Percentiles rank a stretch among this genome's conserved stretches.
phyloP scores from a whole-genome alignment of 805 yeast species.

The Clavispora carvajalis region DNA sequence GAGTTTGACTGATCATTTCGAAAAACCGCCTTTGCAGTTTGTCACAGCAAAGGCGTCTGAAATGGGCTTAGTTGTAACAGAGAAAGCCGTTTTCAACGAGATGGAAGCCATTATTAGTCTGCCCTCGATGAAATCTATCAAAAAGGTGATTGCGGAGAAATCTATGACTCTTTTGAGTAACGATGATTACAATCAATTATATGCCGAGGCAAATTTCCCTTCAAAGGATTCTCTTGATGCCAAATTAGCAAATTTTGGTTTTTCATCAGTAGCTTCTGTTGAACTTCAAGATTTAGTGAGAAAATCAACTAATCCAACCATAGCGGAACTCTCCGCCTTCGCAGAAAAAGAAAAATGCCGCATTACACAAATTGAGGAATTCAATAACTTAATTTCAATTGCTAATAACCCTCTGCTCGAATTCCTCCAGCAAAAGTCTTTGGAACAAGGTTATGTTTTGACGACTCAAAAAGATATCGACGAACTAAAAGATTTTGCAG shows the following conservation, averaged over 20 bases:
- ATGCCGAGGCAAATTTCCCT: constrained; percentile 1
- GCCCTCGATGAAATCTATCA: neutral
- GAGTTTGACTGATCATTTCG: neutral
- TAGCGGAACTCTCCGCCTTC: constrained; percentile 6
- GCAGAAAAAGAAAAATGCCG: constrained; percentile 2
- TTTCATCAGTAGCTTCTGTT: neutral
- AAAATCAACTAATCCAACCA: constrained; percentile 13
- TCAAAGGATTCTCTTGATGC: neutral
- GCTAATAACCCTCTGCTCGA: constrained; percentile 16
- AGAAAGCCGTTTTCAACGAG: neutral
- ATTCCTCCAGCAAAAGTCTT: constrained; percentile 13
- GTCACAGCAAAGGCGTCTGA: neutral
- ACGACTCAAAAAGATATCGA: constrained; percentile 10
- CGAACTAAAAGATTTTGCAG: neutral
- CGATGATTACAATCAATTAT: constrained; percentile 2
- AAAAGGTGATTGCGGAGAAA: neutral
- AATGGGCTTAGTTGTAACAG: neutral
- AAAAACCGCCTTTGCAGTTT: neutral
- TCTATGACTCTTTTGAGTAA: constrained; percentile 1
- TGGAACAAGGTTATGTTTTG: constrained; percentile 11
- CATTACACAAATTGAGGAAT: constrained; percentile 2
- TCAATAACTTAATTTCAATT: constrained; percentile 5
- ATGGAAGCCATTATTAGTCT: neutral
- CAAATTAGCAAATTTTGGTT: neutral
- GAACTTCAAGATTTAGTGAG: constrained; percentile 3